Percentiles rank a stretch among this genome's conserved stretches.
Evolutionary conservation across 345 rosid genomes (phyloP).

Genomic region (Salix arbutifolia): DNA sequence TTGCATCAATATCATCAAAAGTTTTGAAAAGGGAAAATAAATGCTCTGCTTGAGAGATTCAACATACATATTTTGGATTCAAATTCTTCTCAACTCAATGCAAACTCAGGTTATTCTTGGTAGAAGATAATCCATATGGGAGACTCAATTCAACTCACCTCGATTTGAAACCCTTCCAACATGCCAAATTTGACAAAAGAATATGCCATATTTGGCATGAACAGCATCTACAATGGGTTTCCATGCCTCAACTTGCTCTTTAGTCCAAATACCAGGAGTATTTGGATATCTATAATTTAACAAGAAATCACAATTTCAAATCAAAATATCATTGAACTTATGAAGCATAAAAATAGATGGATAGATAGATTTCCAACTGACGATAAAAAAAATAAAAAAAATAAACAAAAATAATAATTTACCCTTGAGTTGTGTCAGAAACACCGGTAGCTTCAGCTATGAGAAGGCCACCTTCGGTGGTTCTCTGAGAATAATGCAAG

Average conservation of each 20-base stretch:
- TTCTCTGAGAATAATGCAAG: constrained; percentile 67
- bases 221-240: constrained; percentile 81
- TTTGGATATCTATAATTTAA: constrained; percentile 29
- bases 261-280: constrained; percentile 72
- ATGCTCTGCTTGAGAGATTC: no score
- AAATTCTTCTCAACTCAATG: no score
- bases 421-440: constrained; percentile 63
- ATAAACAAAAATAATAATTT: background rate
- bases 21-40: no score
- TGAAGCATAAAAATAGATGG: background rate
- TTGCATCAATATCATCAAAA: no score
- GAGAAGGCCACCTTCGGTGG: constrained; percentile 54
- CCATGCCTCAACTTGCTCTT: constrained; percentile 86
- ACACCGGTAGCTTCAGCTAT: constrained; percentile 60
- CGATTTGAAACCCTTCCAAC: constrained; percentile 64
- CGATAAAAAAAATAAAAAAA: no score
- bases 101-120: no score
- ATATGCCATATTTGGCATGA: constrained; percentile 65
- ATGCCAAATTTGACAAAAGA: constrained; percentile 77
- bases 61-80: no score
- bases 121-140: no score
- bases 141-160: constrained; percentile 20
- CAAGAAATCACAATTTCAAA: background rate
- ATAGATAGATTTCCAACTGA: background rate
- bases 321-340: background rate